Base-by-base conservation (phyloP, 129 eudicot genomes). In the Gnaphalium uliginosum region DNA sequence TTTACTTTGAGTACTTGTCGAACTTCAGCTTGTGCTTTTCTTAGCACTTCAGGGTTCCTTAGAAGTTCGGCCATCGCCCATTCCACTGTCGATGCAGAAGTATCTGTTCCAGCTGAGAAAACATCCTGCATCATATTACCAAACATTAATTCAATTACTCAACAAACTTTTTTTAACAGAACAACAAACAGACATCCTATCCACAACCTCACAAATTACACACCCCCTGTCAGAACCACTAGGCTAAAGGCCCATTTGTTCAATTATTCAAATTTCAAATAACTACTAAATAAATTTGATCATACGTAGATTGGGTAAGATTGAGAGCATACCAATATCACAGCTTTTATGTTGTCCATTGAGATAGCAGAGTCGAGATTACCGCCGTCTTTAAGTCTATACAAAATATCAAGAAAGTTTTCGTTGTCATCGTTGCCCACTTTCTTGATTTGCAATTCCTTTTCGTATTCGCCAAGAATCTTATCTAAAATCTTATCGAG, bases 1-100 rank as follows among this genome's bases (percentile, higher is more conserved):
- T 58, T 73, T 73, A 63, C 68, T 13, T 59, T 73, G 33, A 73
- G 51, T 5, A 73, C 68, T 73, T 73, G 15, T 57, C 77, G 43
- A 13, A 73, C 68, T 33, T 73, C 77, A 23, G 53, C 54, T 57
- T 73, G 77, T 35, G 68, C 77, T 10, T 73, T 57, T 57, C 37
- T 58, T 25, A 70, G 62, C 63, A 70, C 74, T 70, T 70, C 25
- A 26, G 63, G 74, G 32, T 70, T 70, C 26, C 63, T 70, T 26
- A 50, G 1, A 10, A 70, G 59, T 70, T 70, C 74, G 21, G 62
- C 30, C 62, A 70, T 70, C 6, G 62, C 23, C 62, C 74, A 70
- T 70, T 70, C 74, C 9, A 70, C 61, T 2, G 61, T 70, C n/a
- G 74, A 48, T 4, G 74, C 54, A 27, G 69, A 37, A 17, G 69